A percentile compares a stretch with the other conserved stretches of the same genome.
Conservation (phyloP, 106 monocot species). For the Acorus calamus region DNA sequence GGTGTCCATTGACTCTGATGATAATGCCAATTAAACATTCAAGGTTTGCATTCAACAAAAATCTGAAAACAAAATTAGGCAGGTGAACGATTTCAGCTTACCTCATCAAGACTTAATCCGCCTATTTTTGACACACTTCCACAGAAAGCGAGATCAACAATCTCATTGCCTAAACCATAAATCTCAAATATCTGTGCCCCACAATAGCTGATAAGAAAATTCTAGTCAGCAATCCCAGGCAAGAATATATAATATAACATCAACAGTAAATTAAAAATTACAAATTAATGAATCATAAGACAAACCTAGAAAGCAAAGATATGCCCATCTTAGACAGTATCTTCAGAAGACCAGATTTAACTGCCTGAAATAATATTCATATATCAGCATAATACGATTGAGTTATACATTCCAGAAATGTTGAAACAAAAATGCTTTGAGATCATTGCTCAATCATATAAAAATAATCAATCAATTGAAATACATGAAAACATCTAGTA, state of each 20-base stretch:
- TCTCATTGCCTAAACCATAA: constrained; percentile 84
- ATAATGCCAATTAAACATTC: no score
- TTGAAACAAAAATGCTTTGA: no score
- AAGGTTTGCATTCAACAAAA: no score
- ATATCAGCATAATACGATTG: no score
- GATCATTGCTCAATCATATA: no score
- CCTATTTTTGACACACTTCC: constrained; percentile 96
- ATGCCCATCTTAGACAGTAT: constrained; percentile 99
- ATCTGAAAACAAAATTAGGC: no score
- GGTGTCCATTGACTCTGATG: no score
- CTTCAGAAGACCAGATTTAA: constrained; percentile 93
- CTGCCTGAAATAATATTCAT: constrained; percentile 44
- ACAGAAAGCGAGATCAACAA: constrained; percentile 96
- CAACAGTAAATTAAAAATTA: background rate
- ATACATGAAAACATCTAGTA: no score
- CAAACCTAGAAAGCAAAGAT: constrained; percentile 92
- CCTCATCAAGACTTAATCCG: constrained; percentile 92
- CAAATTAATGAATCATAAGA: background rate
- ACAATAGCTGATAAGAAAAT: constrained; percentile 62
- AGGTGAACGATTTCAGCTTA: constrained; percentile 8
- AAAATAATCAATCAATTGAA: no score
- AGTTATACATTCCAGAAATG: no score
- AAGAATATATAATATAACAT: background rate
- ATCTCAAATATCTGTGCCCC: constrained; percentile 99
- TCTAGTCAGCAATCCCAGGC: background rate